These are phyloP conservation scores for Wickerhamiella domercqiae DNA, from an alignment of 805 yeast species.

Conservation along the genomic window DNA sequence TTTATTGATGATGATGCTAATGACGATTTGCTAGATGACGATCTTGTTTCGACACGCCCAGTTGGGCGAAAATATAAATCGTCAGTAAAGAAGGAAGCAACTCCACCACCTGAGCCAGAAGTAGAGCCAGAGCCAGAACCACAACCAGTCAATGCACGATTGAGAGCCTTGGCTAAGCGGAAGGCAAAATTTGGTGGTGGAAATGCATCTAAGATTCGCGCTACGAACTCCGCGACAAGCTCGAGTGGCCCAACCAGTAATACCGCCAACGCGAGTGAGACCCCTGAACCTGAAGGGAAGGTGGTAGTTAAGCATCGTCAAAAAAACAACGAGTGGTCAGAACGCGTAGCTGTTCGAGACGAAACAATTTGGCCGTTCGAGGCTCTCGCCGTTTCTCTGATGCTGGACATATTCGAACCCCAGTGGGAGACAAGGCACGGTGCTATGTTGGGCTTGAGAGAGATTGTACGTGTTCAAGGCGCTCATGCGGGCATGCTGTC, in stretches of 20 bases:
- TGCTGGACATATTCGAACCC: slow-evolving; percentile 68
- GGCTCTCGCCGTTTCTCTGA: slow-evolving; percentile 70
- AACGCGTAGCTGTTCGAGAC: slow-evolving; percentile 54
- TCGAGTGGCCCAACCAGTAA: slow-evolving; percentile 14
- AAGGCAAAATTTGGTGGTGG: slow-evolving; percentile 46
- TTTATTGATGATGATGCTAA: slow-evolving; percentile 25
- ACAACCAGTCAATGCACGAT: slow-evolving; percentile 34
- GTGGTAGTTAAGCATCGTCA: slow-evolving; percentile 69
- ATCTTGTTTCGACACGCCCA: slow-evolving; percentile 10
- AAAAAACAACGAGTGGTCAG: slow-evolving; percentile 40
- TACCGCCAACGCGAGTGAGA: background rate
- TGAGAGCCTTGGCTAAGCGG: slow-evolving; percentile 89
- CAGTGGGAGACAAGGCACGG: slow-evolving; percentile 96
- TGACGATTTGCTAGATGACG: slow-evolving; percentile 21
- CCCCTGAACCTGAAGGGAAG: slow-evolving; percentile 25
- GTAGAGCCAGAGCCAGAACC: slow-evolving; percentile 7
- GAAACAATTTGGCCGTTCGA: slow-evolving; percentile 84
- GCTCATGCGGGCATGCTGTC: slow-evolving; percentile 67
- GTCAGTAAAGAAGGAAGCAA: slow-evolving; percentile 9
- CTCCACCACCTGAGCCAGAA: slow-evolving; percentile 4
- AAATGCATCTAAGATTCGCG: slow-evolving; percentile 23
- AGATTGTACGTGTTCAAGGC: slow-evolving; percentile 69
- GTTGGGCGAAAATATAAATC: no score
- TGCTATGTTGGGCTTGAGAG: slow-evolving; percentile 82
- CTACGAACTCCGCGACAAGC: slow-evolving; percentile 21